phyloP scores from a whole-genome alignment of 2,329 filamentous ascomycete species.

The Aspergillus sp. region DNA sequence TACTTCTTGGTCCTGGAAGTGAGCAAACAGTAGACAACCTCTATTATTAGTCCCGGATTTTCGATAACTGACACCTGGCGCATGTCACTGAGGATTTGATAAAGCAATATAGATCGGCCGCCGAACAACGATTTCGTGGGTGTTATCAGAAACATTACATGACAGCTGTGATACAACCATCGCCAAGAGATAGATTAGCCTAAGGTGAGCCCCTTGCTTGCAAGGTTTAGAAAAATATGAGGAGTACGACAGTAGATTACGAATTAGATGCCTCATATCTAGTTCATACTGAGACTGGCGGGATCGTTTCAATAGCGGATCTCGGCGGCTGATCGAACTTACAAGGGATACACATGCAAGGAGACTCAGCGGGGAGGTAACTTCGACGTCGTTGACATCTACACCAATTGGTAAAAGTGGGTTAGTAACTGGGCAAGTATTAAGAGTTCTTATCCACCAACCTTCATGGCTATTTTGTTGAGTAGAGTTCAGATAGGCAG shows the following conservation, averaged over 20 bases:
- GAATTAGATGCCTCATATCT: constrained; percentile 10
- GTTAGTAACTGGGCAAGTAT: neutral
- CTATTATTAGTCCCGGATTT: neutral
- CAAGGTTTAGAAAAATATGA: constrained; percentile 7
- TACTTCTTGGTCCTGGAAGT: neutral
- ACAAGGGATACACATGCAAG: constrained; percentile 15
- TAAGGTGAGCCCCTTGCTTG: constrained; percentile 10
- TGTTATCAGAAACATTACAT: constrained; percentile 1
- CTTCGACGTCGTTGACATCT: neutral
- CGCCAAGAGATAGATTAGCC: neutral
- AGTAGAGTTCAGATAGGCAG: neutral
- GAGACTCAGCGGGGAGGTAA: constrained; percentile 10
- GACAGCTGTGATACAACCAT: neutral
- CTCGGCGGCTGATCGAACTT: neutral
- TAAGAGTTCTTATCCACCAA: neutral
- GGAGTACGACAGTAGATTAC: neutral
- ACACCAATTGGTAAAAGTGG: neutral
- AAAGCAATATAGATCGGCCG: neutral
- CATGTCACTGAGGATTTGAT: neutral
- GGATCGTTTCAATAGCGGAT: neutral
- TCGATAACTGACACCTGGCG: neutral
- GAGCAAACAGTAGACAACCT: neutral
- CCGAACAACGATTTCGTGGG: neutral
- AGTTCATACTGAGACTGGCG: neutral
- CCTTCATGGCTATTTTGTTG: neutral